phyloP scores from a whole-genome alignment of 768 basidiomycete genomes.

The Favolaschia claudopus region DNA sequence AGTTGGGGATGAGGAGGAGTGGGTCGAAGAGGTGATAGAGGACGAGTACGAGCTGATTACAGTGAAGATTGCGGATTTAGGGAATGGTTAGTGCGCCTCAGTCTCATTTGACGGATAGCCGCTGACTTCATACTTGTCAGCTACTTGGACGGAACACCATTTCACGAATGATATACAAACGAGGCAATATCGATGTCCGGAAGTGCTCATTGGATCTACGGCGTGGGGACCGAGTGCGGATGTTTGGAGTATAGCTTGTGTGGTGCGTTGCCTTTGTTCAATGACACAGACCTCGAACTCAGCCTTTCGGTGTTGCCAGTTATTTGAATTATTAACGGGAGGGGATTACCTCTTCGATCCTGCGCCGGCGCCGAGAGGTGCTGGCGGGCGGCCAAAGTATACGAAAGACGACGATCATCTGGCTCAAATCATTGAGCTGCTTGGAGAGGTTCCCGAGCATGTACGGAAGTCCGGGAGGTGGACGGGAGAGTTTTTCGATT shows the following conservation, averaged over 20 bases:
- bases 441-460: slow-evolving; percentile 86
- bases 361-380: slow-evolving; percentile 61
- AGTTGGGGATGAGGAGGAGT: slow-evolving; percentile 17
- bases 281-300: no score
- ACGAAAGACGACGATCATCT: slow-evolving; percentile 98
- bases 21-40: slow-evolving; percentile 25
- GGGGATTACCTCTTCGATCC: slow-evolving; percentile 99
- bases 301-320: slow-evolving; percentile 49
- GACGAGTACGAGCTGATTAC: slow-evolving; percentile 75
- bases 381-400: slow-evolving; percentile 70
- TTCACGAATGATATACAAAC: slow-evolving; percentile 99
- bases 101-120: not conserved
- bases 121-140: slow-evolving; percentile 42
- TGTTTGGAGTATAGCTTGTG: slow-evolving; percentile 95
- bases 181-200: slow-evolving; percentile 95
- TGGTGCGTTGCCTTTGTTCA: slow-evolving; percentile 64
- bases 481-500: slow-evolving; percentile 91
- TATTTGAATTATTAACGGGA: slow-evolving; percentile 94
- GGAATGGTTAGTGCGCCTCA: slow-evolving; percentile 71
- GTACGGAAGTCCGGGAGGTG: slow-evolving; percentile 92
- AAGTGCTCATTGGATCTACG: slow-evolving; percentile 92
- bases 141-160: slow-evolving; percentile 92
- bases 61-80: slow-evolving; percentile 98
- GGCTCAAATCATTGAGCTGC: slow-evolving; percentile 95
- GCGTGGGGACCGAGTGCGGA: slow-evolving; percentile 95